Evolutionary conservation across 2,329 filamentous ascomycete genomes (phyloP).

Genomic region (Acrodontium crateriforme): DNA sequence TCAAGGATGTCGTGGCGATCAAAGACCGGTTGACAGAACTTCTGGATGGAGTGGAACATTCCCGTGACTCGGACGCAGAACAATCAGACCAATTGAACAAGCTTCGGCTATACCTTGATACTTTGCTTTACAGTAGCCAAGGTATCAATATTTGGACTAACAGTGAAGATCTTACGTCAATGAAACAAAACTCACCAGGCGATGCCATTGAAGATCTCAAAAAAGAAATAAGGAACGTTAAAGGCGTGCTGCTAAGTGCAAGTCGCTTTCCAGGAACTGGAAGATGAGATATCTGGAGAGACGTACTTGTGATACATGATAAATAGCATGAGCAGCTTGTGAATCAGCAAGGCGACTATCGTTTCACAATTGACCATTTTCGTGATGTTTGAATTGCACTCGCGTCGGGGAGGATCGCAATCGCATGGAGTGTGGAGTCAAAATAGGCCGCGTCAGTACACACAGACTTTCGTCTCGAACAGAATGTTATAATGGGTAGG

Average conservation of each 20-base stretch:
- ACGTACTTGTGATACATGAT: too few species aligned
- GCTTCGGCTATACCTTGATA: constrained; percentile 53
- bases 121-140: constrained; percentile 34
- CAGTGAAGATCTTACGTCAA: constrained; percentile 23
- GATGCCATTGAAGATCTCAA: constrained; percentile 63
- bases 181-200: constrained; percentile 18
- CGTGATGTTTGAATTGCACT: too few species aligned
- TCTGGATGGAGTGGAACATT: constrained; percentile 35
- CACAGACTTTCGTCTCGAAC: too few species aligned
- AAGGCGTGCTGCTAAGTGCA: constrained; percentile 62
- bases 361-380: too few species aligned
- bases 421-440: too few species aligned
- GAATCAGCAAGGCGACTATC: too few species aligned
- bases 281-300: too few species aligned
- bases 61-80: constrained; percentile 37
- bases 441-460: too few species aligned
- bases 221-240: constrained; percentile 63
- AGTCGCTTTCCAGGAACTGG: constrained; percentile 45
- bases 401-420: too few species aligned
- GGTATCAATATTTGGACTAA: constrained; percentile 9
- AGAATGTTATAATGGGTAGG: too few species aligned
- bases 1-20: constrained; percentile 31
- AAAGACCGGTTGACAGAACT: constrained; percentile 38
- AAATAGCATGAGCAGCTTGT: too few species aligned
- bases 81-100: constrained; percentile 37